Conservation (phyloP, 345 rosid species). For the Cardiospermum halicacabum region DNA sequence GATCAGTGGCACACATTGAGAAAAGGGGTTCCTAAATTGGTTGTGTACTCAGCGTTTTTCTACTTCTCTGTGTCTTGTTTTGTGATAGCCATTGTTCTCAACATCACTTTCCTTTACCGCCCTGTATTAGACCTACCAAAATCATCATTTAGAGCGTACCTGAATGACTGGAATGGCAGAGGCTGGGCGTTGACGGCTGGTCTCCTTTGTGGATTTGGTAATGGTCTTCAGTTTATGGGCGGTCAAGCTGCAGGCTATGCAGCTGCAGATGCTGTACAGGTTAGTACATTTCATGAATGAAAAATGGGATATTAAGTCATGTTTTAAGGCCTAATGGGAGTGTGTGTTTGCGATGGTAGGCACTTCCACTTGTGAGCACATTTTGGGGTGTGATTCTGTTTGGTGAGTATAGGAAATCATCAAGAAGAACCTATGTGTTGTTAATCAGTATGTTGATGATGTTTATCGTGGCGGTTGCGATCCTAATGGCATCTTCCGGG, state of each 20-base stretch:
- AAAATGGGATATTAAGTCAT: no score
- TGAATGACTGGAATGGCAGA: slow-evolving; percentile 72
- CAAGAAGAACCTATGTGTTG: slow-evolving; percentile 54
- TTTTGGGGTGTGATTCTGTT: slow-evolving; percentile 80
- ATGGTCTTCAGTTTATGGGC: slow-evolving; percentile 85
- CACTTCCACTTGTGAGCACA: slow-evolving; percentile 88
- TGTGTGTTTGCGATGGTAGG: slow-evolving; percentile 42
- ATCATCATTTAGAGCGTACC: slow-evolving; percentile 63
- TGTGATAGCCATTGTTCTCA: slow-evolving; percentile 47
- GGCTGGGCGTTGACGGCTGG: slow-evolving; percentile 86
- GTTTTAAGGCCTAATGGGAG: no score
- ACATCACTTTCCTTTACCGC: slow-evolving; percentile 53
- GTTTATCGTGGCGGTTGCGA: slow-evolving; percentile 69
- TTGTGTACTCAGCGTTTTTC: slow-evolving; percentile 73
- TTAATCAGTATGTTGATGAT: slow-evolving; percentile 61
- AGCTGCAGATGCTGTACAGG: slow-evolving; percentile 87
- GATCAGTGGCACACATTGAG: slow-evolving; percentile 79
- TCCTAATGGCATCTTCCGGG: slow-evolving; percentile 83
- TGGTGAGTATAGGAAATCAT: slow-evolving; percentile 81
- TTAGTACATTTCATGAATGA: slow-evolving; percentile 17
- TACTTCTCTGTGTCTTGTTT: slow-evolving; percentile 70
- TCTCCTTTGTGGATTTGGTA: slow-evolving; percentile 71
- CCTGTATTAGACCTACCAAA: slow-evolving; percentile 54
- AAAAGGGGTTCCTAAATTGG: slow-evolving; percentile 62
- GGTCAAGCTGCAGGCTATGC: slow-evolving; percentile 97